Evolutionary conservation across 192 early-diverging fungal genomes (phyloP).

Genomic region (Diversispora epigaea): DNA sequence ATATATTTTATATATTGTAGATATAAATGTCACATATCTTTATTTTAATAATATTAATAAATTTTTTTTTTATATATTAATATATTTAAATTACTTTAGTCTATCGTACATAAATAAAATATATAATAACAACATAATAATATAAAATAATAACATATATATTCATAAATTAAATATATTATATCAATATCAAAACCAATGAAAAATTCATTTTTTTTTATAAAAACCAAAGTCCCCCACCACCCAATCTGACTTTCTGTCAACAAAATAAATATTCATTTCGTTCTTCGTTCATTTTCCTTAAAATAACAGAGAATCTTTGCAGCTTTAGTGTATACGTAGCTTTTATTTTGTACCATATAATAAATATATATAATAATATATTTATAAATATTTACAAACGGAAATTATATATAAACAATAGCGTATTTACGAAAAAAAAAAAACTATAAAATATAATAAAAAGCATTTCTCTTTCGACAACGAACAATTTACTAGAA

Average conservation of each 20-base stretch:
- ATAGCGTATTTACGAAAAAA: not conserved
- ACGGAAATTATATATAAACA: too few species aligned
- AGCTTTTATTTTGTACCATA: not conserved
- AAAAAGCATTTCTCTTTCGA: not conserved
- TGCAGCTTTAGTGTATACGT: constrained; percentile 1
- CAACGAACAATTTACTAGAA: not conserved
- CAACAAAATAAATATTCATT: constrained; percentile 9
- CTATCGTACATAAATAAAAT: too few species aligned
- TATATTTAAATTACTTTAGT: too few species aligned
- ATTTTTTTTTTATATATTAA: too few species aligned
- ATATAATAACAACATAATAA: too few species aligned
- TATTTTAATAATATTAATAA: too few species aligned
- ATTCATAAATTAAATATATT: too few species aligned
- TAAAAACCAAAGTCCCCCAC: not conserved
- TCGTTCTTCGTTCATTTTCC: not conserved
- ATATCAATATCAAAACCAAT: too few species aligned
- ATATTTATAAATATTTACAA: not conserved
- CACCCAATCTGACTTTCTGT: constrained; percentile 7
- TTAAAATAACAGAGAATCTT: not conserved
- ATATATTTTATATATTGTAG: too few species aligned
- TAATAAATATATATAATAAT: not conserved
- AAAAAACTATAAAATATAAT: not conserved
- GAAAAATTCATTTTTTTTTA: not conserved
- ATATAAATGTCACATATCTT: too few species aligned
- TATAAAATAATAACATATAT: too few species aligned